These are phyloP conservation scores for Verticillium longisporum DNA, from an alignment of 2,329 filamentous ascomycete genomes.

Conservation along the genomic window DNA sequence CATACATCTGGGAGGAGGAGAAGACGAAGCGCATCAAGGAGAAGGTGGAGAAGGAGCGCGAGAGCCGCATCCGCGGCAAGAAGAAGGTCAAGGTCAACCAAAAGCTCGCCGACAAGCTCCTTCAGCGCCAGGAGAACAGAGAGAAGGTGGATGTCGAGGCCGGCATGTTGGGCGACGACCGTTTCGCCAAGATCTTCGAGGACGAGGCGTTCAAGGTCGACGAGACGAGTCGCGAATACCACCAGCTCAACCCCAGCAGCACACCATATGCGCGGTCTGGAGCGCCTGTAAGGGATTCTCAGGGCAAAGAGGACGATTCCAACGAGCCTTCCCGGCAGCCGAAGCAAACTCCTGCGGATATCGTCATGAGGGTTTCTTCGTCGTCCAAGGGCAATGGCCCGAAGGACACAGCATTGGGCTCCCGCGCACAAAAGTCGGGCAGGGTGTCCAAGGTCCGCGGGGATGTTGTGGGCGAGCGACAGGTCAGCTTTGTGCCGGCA, in stretches of 20 bases:
- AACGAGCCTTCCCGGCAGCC: conserved; percentile 18
- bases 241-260: conserved; percentile 82
- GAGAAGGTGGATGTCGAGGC: conserved; percentile 50
- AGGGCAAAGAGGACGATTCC: conserved; percentile 5
- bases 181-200: conserved; percentile 85
- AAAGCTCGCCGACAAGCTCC: conserved; percentile 66
- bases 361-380: conserved; percentile 63
- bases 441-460: conserved; percentile 38
- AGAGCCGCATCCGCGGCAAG: conserved; percentile 84
- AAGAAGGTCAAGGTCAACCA: conserved; percentile 99
- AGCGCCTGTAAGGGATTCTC: background rate
- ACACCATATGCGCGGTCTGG: conserved; percentile 8
- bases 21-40: conserved; percentile 85
- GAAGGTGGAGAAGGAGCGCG: conserved; percentile 95
- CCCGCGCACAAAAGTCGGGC: conserved; percentile 43
- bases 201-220: conserved; percentile 91
- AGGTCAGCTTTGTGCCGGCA: conserved; percentile 67
- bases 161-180: conserved; percentile 71
- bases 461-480: conserved; percentile 54
- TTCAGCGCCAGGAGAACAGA: conserved; percentile 56
- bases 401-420: conserved; percentile 51
- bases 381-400: conserved; percentile 55
- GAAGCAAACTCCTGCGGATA: conserved; percentile 14
- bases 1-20: conserved; percentile 90
- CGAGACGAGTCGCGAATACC: conserved; percentile 82